Evolutionary conservation across 1,284 basidiomycete species (phyloP).

Genomic region (Cutaneotrichosporon sp.): DNA sequence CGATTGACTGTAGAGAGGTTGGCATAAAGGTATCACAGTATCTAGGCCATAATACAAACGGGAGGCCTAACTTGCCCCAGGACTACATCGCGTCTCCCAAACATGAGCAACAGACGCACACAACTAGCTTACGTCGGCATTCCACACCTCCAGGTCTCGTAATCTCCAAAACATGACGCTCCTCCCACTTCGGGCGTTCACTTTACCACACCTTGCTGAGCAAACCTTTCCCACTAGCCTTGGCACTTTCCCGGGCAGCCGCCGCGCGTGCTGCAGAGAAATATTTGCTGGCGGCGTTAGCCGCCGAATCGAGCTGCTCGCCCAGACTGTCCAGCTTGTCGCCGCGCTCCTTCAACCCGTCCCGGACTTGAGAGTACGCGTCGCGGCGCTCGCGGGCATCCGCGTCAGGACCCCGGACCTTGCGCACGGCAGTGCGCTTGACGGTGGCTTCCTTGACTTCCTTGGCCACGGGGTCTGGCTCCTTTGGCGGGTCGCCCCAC

Average conservation of each 20-base stretch:
- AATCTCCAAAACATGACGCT: not conserved
- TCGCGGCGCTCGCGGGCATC: constrained; percentile 40
- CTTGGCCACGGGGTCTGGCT: constrained; percentile 1
- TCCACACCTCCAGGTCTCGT: no score
- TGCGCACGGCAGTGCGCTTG: constrained; percentile 9
- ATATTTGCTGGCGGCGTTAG: constrained; percentile 34
- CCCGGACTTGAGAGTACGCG: constrained; percentile 43
- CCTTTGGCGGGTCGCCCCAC: constrained; percentile 39
- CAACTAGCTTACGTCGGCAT: no score
- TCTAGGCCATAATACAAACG: no score
- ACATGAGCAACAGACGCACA: no score
- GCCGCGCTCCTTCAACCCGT: constrained; percentile 34
- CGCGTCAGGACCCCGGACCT: constrained; percentile 21
- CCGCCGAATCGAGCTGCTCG: constrained; percentile 37
- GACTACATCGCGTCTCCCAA: no score
- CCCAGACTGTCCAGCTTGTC: constrained; percentile 33
- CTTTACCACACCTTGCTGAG: not conserved
- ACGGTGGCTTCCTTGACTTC: not conserved
- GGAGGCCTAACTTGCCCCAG: no score
- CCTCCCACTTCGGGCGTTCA: not conserved
- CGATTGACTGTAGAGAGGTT: no score
- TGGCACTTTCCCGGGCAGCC: constrained; percentile 46
- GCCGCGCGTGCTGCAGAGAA: constrained; percentile 37
- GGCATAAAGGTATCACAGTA: no score
- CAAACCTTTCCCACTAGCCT: constrained; percentile 16